These are phyloP conservation scores for Graphium sp. DNA, from an alignment of 2,329 filamentous ascomycete genomes.

Conservation along the genomic window DNA sequence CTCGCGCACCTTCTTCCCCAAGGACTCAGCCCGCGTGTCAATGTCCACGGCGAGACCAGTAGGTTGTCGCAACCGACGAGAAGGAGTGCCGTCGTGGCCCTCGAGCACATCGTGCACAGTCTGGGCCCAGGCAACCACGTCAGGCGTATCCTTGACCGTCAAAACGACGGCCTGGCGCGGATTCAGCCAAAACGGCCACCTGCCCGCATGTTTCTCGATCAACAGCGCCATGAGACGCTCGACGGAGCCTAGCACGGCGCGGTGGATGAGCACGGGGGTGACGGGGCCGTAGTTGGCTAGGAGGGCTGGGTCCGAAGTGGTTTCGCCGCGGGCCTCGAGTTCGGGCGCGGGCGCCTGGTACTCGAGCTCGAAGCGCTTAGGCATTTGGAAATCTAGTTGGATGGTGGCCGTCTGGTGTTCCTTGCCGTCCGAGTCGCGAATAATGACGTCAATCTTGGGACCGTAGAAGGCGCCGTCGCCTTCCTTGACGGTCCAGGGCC, in stretches of 20 bases:
- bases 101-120: slow-evolving; percentile 28
- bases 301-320: slow-evolving; percentile 26
- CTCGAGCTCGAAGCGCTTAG: slow-evolving; percentile 61
- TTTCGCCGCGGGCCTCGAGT: slow-evolving; percentile 34
- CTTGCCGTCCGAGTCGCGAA: slow-evolving; percentile 66
- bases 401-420: slow-evolving; percentile 82
- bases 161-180: slow-evolving; percentile 62
- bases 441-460: slow-evolving; percentile 77
- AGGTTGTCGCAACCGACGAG: slow-evolving; percentile 30
- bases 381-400: slow-evolving; percentile 80
- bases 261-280: slow-evolving; percentile 64
- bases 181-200: slow-evolving; percentile 80
- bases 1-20: slow-evolving; percentile 54
- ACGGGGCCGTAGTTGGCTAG: slow-evolving; percentile 40
- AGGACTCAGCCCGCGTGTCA: slow-evolving; percentile 42
- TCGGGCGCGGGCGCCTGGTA: slow-evolving; percentile 57
- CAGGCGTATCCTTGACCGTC: slow-evolving; percentile 47
- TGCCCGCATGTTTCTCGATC: slow-evolving; percentile 67
- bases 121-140: slow-evolving; percentile 31
- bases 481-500: slow-evolving; percentile 57
- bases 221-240: slow-evolving; percentile 74
- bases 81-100: slow-evolving; percentile 14
- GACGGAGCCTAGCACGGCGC: slow-evolving; percentile 69
- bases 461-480: slow-evolving; percentile 85
- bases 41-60: slow-evolving; percentile 52